Percentiles rank a stretch among this genome's conserved stretches.
Evolutionary conservation across 1,284 basidiomycete genomes (phyloP).

Genomic region (Tilletia setariae): DNA sequence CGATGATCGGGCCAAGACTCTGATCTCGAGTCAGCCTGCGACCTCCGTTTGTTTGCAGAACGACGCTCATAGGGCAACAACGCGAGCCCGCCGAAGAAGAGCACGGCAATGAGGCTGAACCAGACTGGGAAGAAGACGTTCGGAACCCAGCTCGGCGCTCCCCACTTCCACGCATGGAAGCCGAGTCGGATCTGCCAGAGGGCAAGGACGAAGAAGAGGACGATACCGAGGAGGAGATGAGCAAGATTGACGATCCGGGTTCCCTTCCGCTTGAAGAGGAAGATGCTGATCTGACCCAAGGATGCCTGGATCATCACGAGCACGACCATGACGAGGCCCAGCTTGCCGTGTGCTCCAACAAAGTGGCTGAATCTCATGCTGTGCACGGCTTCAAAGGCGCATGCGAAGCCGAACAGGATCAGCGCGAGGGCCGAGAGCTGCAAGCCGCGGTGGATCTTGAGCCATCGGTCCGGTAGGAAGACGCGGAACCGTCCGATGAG

Average conservation of each 20-base stretch:
- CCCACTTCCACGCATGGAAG: slow-evolving; percentile 35
- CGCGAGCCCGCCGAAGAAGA: too few relatives aligned
- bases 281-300: slow-evolving; percentile 66
- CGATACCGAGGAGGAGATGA: slow-evolving; percentile 34
- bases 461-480: slow-evolving; percentile 61
- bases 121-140: slow-evolving; percentile 27
- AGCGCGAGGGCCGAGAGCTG: slow-evolving; percentile 59
- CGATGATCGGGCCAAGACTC: too few relatives aligned
- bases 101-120: neutral
- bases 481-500: slow-evolving; percentile 65
- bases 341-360: slow-evolving; percentile 55
- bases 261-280: slow-evolving; percentile 42
- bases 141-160: slow-evolving; percentile 18
- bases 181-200: slow-evolving; percentile 34
- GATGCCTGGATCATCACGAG: slow-evolving; percentile 64
- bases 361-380: slow-evolving; percentile 23
- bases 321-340: slow-evolving; percentile 64
- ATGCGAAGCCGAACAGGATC: slow-evolving; percentile 62
- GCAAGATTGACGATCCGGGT: slow-evolving; percentile 19
- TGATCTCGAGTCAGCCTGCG: too few relatives aligned
- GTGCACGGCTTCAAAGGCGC: slow-evolving; percentile 58
- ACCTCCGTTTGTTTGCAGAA: too few relatives aligned
- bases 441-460: slow-evolving; percentile 60
- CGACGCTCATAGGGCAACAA: too few relatives aligned
- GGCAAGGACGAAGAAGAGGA: slow-evolving; percentile 24